Percentiles rank a stretch among this genome's conserved stretches.
Evolutionary conservation across 441 rosid genomes (phyloP).

Genomic region (Geranium incanum): DNA sequence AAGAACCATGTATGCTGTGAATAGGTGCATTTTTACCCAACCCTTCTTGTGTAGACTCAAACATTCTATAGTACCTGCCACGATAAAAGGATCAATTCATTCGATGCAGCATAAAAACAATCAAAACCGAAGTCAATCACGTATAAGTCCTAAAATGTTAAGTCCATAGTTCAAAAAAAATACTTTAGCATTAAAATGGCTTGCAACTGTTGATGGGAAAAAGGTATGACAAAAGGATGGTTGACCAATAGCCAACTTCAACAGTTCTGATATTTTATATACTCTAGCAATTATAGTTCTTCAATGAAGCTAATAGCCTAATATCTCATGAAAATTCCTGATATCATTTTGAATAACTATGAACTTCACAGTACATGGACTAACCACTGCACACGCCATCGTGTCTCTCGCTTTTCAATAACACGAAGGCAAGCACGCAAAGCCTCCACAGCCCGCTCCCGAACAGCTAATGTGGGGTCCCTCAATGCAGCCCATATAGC

Average conservation of each 20-base stretch:
- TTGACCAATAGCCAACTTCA: constrained; percentile 2
- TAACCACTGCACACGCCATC: constrained; percentile 99
- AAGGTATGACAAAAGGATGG: constrained; percentile 6
- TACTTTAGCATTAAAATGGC: too few relatives aligned
- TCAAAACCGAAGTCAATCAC: background rate
- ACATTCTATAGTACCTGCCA: constrained; percentile 92
- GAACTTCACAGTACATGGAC: constrained; percentile 23
- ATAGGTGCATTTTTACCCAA: constrained; percentile 92
- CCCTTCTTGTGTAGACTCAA: constrained; percentile 99
- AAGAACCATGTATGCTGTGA: constrained; percentile 97
- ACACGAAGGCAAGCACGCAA: constrained; percentile 99
- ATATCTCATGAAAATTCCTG: background rate
- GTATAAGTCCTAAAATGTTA: background rate
- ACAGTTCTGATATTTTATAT: background rate
- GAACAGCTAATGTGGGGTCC: constrained; percentile 80
- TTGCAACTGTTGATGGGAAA: background rate
- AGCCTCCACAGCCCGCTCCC: constrained; percentile 96
- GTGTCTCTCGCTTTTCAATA: constrained; percentile 97
- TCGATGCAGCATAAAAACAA: background rate
- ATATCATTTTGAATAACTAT: background rate
- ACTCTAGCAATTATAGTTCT: background rate
- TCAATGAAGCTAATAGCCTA: background rate
- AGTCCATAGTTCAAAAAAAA: background rate
- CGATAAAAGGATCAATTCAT: background rate
- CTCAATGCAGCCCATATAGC: constrained; percentile 99